These are phyloP conservation scores for Corymbia maculata DNA, from an alignment of 345 rosid species.

Conservation along the genomic window DNA sequence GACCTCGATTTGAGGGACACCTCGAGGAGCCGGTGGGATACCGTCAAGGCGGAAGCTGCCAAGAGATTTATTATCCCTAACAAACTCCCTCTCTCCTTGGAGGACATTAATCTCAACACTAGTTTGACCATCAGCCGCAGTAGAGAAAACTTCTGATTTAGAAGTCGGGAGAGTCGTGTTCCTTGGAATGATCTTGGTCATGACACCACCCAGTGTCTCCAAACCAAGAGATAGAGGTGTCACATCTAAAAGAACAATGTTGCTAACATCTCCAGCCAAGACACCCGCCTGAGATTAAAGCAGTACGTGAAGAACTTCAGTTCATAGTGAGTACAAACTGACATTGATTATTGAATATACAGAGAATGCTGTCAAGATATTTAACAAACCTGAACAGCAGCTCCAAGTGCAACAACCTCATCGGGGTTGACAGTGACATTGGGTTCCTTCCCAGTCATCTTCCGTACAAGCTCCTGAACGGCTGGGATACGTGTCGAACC, in stretches of 20 bases:
- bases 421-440: conserved; percentile 96
- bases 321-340: not conserved
- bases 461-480: conserved; percentile 87
- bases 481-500: conserved; percentile 59
- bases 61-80: conserved; percentile 86
- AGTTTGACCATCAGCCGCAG: conserved; percentile 99
- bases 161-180: conserved; percentile 94
- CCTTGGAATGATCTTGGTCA: conserved; percentile 96
- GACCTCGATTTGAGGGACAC: conserved; percentile 91
- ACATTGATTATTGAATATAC: not conserved
- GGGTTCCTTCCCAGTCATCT: conserved; percentile 86
- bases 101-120: conserved; percentile 96
- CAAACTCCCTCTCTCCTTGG: conserved; percentile 97
- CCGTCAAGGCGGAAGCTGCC: conserved; percentile 47
- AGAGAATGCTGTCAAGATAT: conserved; percentile 43
- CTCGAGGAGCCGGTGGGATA: conserved; percentile 81
- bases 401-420: conserved; percentile 97
- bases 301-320: not conserved
- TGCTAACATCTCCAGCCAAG: conserved; percentile 88
- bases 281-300: conserved; percentile 71
- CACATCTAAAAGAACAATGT: conserved; percentile 88
- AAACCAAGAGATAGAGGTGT: conserved; percentile 82
- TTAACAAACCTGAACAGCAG: conserved; percentile 83
- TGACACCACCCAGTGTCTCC: conserved; percentile 96
- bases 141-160: conserved; percentile 95